Conservation (phyloP, 1,284 basidiomycete species). For the Rhodotorula sp. region DNA sequence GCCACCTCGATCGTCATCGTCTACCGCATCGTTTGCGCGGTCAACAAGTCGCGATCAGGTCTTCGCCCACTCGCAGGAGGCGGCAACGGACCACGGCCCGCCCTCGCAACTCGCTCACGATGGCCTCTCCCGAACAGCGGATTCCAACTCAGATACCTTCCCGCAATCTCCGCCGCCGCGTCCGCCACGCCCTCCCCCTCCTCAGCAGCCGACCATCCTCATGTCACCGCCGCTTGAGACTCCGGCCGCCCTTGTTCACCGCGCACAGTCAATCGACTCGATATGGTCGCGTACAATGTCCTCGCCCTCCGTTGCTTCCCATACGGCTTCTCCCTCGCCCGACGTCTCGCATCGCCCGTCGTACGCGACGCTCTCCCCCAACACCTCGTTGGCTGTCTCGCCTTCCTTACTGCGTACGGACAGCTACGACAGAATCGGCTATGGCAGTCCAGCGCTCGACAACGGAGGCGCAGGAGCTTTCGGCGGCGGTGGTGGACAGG, state of each 20-base stretch:
- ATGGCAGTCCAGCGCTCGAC: too few relatives aligned
- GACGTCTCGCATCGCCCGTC: neutral
- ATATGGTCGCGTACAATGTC: neutral
- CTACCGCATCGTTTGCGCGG: too few relatives aligned
- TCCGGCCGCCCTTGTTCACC: neutral
- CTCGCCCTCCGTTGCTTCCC: neutral
- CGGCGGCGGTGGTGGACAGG: too few relatives aligned
- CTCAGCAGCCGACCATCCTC: slow-evolving; percentile 21
- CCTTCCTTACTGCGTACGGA: neutral
- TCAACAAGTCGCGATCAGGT: too few relatives aligned
- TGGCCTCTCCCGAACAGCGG: too few relatives aligned
- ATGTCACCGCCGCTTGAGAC: slow-evolving; percentile 14
- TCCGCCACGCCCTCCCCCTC: neutral
- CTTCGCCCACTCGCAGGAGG: too few relatives aligned
- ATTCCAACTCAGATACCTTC: neutral
- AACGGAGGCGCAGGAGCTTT: too few relatives aligned
- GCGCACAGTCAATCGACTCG: slow-evolving; percentile 7
- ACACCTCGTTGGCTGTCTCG: slow-evolving; percentile 1
- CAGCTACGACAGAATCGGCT: neutral
- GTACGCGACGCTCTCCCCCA: slow-evolving; percentile 5
- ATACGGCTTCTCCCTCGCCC: neutral
- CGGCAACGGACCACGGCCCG: too few relatives aligned
- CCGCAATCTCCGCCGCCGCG: neutral
- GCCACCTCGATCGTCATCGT: too few relatives aligned
- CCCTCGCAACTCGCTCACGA: too few relatives aligned